These are phyloP conservation scores for Verbascum thapsus DNA, from an alignment of 257 asterid genomes.

Conservation along the genomic window DNA sequence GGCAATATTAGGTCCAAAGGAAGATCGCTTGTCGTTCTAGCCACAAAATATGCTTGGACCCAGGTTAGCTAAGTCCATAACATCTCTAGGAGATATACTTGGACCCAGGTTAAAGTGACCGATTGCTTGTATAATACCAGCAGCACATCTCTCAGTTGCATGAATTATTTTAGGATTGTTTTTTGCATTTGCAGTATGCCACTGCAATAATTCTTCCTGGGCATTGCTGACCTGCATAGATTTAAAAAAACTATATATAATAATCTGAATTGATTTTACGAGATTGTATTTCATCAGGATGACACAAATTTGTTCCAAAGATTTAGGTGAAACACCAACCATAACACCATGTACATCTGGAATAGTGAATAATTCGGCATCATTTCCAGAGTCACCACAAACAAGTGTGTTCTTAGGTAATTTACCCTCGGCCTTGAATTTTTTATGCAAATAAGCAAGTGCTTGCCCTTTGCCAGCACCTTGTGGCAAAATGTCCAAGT, in stretches of 20 bases:
- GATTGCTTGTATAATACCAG: slow-evolving; percentile 92
- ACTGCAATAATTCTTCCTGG: slow-evolving; percentile 91
- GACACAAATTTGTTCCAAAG: slow-evolving; percentile 21
- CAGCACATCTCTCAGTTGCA: slow-evolving; percentile 95
- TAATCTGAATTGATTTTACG: slow-evolving; percentile 15
- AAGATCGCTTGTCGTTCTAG: slow-evolving; percentile 56
- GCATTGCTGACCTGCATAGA: slow-evolving; percentile 85
- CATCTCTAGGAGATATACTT: slow-evolving; percentile 77
- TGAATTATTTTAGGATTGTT: slow-evolving; percentile 79
- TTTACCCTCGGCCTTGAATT: slow-evolving; percentile 62
- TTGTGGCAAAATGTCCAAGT: slow-evolving; percentile 89
- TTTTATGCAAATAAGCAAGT: slow-evolving; percentile 88
- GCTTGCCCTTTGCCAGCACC: slow-evolving; percentile 99
- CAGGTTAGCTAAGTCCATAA: slow-evolving; percentile 55
- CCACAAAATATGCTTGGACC: slow-evolving; percentile 61
- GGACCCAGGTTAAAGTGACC: slow-evolving; percentile 95
- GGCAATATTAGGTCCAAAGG: slow-evolving; percentile 66
- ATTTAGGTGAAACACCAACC: slow-evolving; percentile 54
- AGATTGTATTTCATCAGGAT: slow-evolving; percentile 22
- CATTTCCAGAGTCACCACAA: slow-evolving; percentile 98
- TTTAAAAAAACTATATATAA: slow-evolving; percentile 13
- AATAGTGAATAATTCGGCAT: slow-evolving; percentile 85
- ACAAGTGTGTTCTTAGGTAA: slow-evolving; percentile 84
- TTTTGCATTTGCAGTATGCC: slow-evolving; percentile 91
- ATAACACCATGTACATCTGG: slow-evolving; percentile 94